phyloP scores from a whole-genome alignment of 257 asterid species.

The Solanum microdontum region DNA sequence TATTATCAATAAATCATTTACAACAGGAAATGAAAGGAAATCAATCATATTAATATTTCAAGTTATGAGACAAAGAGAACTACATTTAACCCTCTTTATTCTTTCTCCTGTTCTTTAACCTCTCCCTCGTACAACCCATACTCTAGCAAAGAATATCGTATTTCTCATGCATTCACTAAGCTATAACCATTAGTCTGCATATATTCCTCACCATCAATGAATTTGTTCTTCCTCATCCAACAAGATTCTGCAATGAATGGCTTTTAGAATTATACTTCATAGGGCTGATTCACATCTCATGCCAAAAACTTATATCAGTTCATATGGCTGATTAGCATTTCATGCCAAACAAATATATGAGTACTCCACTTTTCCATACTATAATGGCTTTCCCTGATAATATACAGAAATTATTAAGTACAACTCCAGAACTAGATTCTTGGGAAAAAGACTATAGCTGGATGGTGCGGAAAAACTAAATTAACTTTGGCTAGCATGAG shows the following conservation, averaged over 20 bases:
- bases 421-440: not conserved
- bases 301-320: not conserved
- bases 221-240: not conserved
- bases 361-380: not conserved
- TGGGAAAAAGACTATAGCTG: not conserved
- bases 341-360: not conserved
- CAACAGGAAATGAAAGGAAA: not conserved
- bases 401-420: not conserved
- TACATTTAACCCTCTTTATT: not conserved
- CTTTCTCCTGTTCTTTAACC: not conserved
- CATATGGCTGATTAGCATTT: not conserved
- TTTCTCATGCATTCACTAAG: not conserved
- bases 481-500: not conserved
- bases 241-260: not conserved
- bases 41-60: not conserved
- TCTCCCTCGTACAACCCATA: not conserved
- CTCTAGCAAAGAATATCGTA: not conserved
- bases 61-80: not conserved
- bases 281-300: not conserved
- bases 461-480: not conserved
- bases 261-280: not conserved
- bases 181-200: not conserved
- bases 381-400: not conserved
- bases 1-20: not conserved
- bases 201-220: not conserved